phyloP scores from a whole-genome alignment of 1,284 basidiomycete genomes.

The Trametes hirsuta region DNA sequence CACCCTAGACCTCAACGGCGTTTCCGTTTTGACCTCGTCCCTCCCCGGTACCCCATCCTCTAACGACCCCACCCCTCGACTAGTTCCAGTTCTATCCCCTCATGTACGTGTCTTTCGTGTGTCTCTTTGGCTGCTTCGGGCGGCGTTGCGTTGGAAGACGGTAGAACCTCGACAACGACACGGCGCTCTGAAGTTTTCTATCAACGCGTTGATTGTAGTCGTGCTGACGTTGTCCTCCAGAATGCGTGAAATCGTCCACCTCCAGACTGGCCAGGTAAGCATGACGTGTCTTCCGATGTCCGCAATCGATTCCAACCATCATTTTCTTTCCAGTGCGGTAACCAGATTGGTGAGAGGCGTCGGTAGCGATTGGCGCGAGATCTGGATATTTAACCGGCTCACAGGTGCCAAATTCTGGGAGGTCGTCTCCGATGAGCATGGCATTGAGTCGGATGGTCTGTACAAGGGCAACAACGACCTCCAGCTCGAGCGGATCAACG shows the following conservation, averaged over 20 bases:
- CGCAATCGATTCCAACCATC: constrained; percentile 25
- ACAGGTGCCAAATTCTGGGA: constrained; percentile 98
- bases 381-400: constrained; percentile 19
- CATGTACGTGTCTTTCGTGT: constrained; percentile 33
- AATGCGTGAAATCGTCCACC: constrained; percentile 97
- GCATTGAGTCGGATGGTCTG: constrained; percentile 88
- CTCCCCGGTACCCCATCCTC: constrained; percentile 33
- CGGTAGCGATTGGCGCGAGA: constrained; percentile 19
- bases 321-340: constrained; percentile 75
- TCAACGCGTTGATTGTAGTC: constrained; percentile 12
- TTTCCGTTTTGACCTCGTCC: constrained; percentile 35
- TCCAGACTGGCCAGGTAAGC: constrained; percentile 91
- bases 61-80: constrained; percentile 29
- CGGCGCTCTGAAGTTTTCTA: constrained; percentile 19
- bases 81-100: constrained; percentile 28
- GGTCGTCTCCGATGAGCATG: constrained; percentile 97
- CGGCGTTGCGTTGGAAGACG: not conserved
- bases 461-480: constrained; percentile 95
- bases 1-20: constrained; percentile 32
- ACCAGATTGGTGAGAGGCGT: constrained; percentile 83
- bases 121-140: not conserved
- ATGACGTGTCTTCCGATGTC: constrained; percentile 22
- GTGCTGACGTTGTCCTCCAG: constrained; percentile 47
- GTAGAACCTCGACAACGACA: not conserved
- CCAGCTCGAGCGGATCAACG: constrained; percentile 96